Evolutionary conservation across 1,139 yeast genomes (phyloP), one percentile per base, ranked within the genome.

Genomic region (Geotrichum siamense): DNA sequence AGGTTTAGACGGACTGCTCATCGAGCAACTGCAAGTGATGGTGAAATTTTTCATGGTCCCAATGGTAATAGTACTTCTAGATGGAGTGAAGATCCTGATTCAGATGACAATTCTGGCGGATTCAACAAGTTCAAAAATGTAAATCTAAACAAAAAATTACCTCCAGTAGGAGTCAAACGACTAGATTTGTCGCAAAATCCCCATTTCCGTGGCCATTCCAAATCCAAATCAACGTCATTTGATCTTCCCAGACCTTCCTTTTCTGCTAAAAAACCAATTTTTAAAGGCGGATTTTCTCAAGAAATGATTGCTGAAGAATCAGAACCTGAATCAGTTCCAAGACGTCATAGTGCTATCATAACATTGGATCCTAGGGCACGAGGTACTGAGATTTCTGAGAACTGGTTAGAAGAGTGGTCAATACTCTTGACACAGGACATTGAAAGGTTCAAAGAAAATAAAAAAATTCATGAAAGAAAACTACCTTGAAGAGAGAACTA

Each of bases 331-430:
- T 23, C 26, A 10, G 26, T 10, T 8, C 26, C 9, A 10, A 6
- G 9, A 23, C 9, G 6, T 6, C 6, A 23, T 8, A 23, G 10
- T 6, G 26, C 31, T 30, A 15, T 33, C n/a, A 22, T 21, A 13
- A 33, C 37, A 9, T 33, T 33, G 8, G 37, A 33, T 13, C 37
- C 37, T 20, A 8, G 37, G 6, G 37, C 26, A 8, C 9, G 26
- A 8, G 33, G 5, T 15, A 22, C 29, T 16, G 31, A 25, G 2
- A 9, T 17, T 15, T 8, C 30, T 13, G 31, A 27, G 10, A 20
- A 12, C 30, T 43, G 45, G 45, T 35, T 43, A 15, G 36, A 43
- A 9, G 39, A 43, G 21, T 43, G 45, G 45, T 31, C 45, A 5
- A 16, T 13, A 8, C 26, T 36, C 26, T 27, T 43, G 12, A 20